phyloP scores from a whole-genome alignment of 495 filamentous ascomycete genomes.

The Xylaria nigripes region DNA sequence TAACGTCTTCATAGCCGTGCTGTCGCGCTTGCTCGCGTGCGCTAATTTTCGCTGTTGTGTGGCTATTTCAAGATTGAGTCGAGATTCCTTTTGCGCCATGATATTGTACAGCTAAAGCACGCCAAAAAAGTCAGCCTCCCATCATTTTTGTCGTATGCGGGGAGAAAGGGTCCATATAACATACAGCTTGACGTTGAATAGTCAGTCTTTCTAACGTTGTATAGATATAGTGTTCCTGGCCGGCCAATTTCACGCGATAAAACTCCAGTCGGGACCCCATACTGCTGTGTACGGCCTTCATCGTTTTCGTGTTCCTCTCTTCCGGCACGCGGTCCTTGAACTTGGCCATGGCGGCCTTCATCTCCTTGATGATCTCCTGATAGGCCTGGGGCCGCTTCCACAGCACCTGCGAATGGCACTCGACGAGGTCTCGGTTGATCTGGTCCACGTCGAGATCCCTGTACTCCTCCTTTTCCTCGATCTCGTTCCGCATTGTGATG shows the following conservation, averaged over 20 bases:
- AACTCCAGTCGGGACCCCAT: constrained; percentile 45
- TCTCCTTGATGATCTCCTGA: constrained; percentile 40
- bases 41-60: constrained; percentile 48
- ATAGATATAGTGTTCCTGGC: constrained; percentile 49
- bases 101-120: constrained; percentile 45
- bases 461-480: constrained; percentile 42
- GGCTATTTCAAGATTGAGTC: constrained; percentile 49
- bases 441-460: constrained; percentile 44
- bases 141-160: neutral
- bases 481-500: constrained; percentile 48
- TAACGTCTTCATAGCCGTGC: constrained; percentile 48
- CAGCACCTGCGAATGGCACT: constrained; percentile 49
- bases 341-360: constrained; percentile 34
- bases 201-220: constrained; percentile 45
- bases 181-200: constrained; percentile 47
- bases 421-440: constrained; percentile 49
- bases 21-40: constrained; percentile 48
- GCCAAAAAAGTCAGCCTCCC: constrained; percentile 6
- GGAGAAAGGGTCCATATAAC: constrained; percentile 15
- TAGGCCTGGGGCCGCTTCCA: constrained; percentile 54
- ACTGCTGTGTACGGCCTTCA: constrained; percentile 34
- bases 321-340: constrained; percentile 28
- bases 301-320: constrained; percentile 14
- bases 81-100: constrained; percentile 50
- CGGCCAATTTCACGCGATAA: constrained; percentile 45